Evolutionary conservation across 495 filamentous ascomycete species (phyloP).

Genomic region (Daldinia concentrica): DNA sequence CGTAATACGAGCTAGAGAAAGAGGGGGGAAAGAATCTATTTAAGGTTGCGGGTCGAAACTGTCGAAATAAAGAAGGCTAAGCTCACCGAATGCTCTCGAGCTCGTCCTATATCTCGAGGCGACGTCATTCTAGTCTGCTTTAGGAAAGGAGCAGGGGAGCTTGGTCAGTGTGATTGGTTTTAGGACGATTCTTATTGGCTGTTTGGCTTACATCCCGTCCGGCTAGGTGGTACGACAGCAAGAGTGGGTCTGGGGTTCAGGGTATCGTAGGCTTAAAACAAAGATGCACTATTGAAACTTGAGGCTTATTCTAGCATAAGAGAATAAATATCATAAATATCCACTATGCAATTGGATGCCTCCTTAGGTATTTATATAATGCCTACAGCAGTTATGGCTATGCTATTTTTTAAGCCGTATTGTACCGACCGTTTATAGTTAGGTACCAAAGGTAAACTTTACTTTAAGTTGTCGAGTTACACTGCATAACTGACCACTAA

Average conservation of each 20-base stretch:
- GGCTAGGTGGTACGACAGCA: background rate
- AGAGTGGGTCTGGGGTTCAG: conserved; percentile 2
- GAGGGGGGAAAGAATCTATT: conserved; percentile 25
- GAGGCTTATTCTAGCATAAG: no score
- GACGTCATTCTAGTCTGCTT: conserved; percentile 38
- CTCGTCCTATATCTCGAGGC: background rate
- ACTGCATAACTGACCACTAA: background rate
- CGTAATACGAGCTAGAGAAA: conserved; percentile 7
- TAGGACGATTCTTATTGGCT: conserved; percentile 32
- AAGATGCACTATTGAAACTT: no score
- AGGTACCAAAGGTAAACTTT: no score
- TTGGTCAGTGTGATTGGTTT: conserved; percentile 30
- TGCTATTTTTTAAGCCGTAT: no score
- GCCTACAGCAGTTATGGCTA: no score
- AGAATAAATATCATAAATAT: no score
- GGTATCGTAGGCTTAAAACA: background rate
- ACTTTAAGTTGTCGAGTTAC: background rate
- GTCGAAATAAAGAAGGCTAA: conserved; percentile 18
- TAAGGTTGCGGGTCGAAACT: conserved; percentile 28
- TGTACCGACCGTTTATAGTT: no score
- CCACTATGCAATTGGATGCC: no score
- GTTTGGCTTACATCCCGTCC: background rate
- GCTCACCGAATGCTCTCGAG: background rate
- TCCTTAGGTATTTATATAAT: no score
- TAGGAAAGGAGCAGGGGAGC: conserved; percentile 31